These are phyloP conservation scores for Gastrodia elata DNA, from an alignment of 106 monocot species.

Conservation along the genomic window DNA sequence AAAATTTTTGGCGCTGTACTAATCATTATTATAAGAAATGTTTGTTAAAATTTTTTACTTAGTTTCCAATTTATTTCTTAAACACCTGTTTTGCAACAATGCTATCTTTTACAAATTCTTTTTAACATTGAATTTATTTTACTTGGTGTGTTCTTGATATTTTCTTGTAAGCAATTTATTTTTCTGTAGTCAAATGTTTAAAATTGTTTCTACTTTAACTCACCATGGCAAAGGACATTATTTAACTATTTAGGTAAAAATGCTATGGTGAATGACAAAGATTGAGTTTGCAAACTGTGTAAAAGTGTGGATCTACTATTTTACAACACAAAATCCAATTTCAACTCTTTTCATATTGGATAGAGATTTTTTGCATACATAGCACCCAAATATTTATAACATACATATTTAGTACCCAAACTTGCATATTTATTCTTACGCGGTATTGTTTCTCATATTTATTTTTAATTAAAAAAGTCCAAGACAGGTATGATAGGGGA, in stretches of 20 bases:
- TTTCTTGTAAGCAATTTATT: not conserved
- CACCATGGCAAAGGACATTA: not conserved
- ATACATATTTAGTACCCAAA: too few relatives aligned
- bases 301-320: not conserved
- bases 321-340: not conserved
- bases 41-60: not conserved
- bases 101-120: not conserved
- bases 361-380: too few relatives aligned
- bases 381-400: too few relatives aligned
- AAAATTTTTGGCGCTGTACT: not conserved
- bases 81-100: not conserved
- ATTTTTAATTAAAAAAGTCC: too few relatives aligned
- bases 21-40: not conserved
- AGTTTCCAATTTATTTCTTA: not conserved
- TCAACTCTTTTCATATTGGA: too few relatives aligned
- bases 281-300: not conserved
- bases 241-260: not conserved
- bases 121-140: not conserved
- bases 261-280: not conserved
- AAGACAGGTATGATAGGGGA: too few relatives aligned
- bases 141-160: not conserved
- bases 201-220: not conserved
- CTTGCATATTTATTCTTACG: too few relatives aligned
- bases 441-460: too few relatives aligned
- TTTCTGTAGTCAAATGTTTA: not conserved